Percentiles rank a stretch among this genome's conserved stretches.
phyloP scores from a whole-genome alignment of 73 alveolate genomes.

The Blepharisma japonicum region DNA sequence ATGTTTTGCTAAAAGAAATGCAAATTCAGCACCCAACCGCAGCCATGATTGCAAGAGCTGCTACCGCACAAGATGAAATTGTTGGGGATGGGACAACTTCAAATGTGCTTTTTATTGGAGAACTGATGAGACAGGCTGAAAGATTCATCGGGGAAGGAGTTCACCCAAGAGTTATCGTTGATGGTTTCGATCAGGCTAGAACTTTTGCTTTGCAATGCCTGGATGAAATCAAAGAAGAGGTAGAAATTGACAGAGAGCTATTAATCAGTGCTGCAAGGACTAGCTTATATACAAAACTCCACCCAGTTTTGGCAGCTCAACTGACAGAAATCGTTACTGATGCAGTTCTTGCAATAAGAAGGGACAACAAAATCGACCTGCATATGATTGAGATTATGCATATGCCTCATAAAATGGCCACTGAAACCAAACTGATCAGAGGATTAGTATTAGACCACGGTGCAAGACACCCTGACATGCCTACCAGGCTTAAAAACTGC shows the following conservation, averaged over 20 bases:
- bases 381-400: conserved; percentile 99
- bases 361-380: conserved; percentile 63
- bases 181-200: conserved; percentile 56
- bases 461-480: conserved; percentile 98
- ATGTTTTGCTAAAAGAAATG: conserved; percentile 95
- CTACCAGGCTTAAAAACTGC: conserved; percentile 80
- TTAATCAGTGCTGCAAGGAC: conserved; percentile 91
- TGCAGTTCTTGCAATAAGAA: conserved; percentile 81
- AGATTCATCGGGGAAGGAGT: conserved; percentile 92
- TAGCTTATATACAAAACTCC: conserved; percentile 83
- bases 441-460: conserved; percentile 99
- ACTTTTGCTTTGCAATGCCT: conserved; percentile 40
- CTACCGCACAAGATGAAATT: conserved; percentile 98
- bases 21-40: conserved; percentile 98
- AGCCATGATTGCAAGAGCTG: conserved; percentile 98
- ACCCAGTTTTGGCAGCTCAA: conserved; percentile 58
- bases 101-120: conserved; percentile 94
- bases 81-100: conserved; percentile 99
- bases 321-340: conserved; percentile 85
- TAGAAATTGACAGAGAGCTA: conserved; percentile 86
- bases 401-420: conserved; percentile 96
- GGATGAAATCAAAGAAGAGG: conserved; percentile 54
- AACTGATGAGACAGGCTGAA: conserved; percentile 91
- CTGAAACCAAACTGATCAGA: conserved; percentile 96
- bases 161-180: conserved; percentile 94